Base-by-base conservation (phyloP, 208 protist genomes). In the Leishmania guyanensis region DNA sequence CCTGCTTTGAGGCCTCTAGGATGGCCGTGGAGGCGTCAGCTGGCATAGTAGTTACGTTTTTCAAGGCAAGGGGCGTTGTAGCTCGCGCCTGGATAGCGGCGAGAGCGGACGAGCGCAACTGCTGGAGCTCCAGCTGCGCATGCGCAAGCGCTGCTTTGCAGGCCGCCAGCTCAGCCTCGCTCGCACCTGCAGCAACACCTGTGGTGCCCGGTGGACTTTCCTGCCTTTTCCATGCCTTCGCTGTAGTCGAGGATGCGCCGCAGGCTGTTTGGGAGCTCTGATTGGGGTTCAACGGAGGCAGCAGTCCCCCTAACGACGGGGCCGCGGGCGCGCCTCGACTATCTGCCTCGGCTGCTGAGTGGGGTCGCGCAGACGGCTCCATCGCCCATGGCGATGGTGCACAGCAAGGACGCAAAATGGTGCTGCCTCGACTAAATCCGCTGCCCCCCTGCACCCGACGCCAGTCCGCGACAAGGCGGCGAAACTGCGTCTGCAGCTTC, bases 401-500 rank as follows among this genome's bases (percentile, higher is more conserved):
- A 9, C 22, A 53, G 43, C 5, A 39, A 26, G 43, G 16, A 5
- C 29, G 29, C 6, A 26, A 20, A 14, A 43, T 58, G 10, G 43
- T 14, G 22, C 60, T 22, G 62, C 12, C 58, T 5, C 39, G 36
- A 58, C 12, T 9, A 3, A 33, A 17, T n/a, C 26, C 29, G 73
- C 50, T 51, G 17, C 62, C 58, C n/a, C 76, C 69, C 58, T 78
- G 75, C 9, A 65, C 60, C 53, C 53, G 86, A 14, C 82, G 75
- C 84, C 92, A 85, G 76, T 97, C 93, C 8, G 81, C 83, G n/a
- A 73, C 84, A n/a, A 97, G 80, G 56, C 88, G 87, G 12, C 88
- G 89, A 73, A 96, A 97, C 85, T 97, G 91, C 46, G 90, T 91
- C 78, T 93, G 88, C 70, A 95, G 81, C 10, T 86, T 74, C 46